Conservation (phyloP, 2,329 filamentous ascomycete species). For the Sordariomycetes sp. region DNA sequence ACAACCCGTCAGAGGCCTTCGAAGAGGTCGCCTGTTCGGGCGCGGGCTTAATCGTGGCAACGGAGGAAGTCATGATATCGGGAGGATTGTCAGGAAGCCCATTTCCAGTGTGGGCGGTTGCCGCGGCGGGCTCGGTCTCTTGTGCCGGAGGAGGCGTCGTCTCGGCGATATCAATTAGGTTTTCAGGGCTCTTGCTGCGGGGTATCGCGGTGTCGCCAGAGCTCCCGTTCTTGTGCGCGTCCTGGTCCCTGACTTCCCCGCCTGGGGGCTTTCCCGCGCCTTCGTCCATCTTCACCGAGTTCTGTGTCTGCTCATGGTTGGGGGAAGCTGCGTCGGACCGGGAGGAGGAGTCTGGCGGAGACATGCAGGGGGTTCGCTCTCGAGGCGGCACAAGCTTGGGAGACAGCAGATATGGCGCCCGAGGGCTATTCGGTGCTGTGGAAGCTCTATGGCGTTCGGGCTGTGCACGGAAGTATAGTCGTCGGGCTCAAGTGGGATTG, state of each 20-base stretch:
- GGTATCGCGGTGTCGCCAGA: background rate
- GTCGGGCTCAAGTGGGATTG: background rate
- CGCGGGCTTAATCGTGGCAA: constrained; percentile 35
- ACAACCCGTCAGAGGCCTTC: constrained; percentile 20
- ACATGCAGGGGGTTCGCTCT: constrained; percentile 2
- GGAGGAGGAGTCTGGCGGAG: background rate
- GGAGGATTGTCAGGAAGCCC: background rate
- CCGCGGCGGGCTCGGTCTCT: background rate
- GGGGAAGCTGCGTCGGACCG: background rate
- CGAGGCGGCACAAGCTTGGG: background rate
- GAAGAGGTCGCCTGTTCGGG: constrained; percentile 23
- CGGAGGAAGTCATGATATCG: constrained; percentile 20
- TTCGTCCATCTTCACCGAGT: constrained; percentile 4
- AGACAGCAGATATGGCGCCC: background rate
- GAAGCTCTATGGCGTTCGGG: background rate
- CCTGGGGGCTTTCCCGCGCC: background rate
- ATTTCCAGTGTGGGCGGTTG: background rate
- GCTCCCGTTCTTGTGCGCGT: background rate
- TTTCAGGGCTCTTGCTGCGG: background rate
- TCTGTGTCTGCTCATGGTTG: background rate
- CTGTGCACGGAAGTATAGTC: background rate
- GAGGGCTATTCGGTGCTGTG: background rate
- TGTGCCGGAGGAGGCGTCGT: background rate
- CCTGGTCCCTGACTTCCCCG: background rate
- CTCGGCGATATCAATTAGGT: constrained; percentile 1